Evolutionary conservation across 805 yeast genomes (phyloP).

Genomic region (Kazachstania kunashirensis): DNA sequence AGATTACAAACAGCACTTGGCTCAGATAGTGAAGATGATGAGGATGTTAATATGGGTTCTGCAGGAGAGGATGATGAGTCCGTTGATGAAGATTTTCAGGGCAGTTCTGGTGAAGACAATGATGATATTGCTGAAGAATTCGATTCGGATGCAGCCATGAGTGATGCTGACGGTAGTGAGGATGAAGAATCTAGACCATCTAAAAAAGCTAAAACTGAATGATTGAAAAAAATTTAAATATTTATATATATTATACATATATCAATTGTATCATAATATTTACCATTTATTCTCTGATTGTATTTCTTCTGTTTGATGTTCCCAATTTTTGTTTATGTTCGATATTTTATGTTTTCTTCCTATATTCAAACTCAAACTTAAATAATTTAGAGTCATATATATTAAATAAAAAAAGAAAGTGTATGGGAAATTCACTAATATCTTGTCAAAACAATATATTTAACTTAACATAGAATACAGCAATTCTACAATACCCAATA

Average conservation of each 20-base stretch:
- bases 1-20: slow-evolving; percentile 70
- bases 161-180: slow-evolving; percentile 22
- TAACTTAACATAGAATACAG: too few relatives aligned
- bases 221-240: not conserved
- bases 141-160: slow-evolving; percentile 47
- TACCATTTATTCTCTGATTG: too few relatives aligned
- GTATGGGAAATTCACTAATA: too few relatives aligned
- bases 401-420: too few relatives aligned
- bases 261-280: too few relatives aligned
- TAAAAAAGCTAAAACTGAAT: slow-evolving; percentile 29
- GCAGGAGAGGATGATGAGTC: slow-evolving; percentile 82
- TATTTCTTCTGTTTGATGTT: too few relatives aligned
- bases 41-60: slow-evolving; percentile 41
- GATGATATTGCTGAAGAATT: slow-evolving; percentile 73
- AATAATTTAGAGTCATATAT: too few relatives aligned
- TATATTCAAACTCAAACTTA: too few relatives aligned
- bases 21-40: slow-evolving; percentile 43
- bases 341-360: too few relatives aligned
- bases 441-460: too few relatives aligned
- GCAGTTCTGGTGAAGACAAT: slow-evolving; percentile 37
- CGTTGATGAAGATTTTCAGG: slow-evolving; percentile 76
- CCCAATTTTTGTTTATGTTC: too few relatives aligned
- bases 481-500: too few relatives aligned
- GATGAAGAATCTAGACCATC: slow-evolving; percentile 27
- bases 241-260: not conserved